Evolutionary conservation across 1,284 basidiomycete species (phyloP).

Genomic region (Tremellales sp.): DNA sequence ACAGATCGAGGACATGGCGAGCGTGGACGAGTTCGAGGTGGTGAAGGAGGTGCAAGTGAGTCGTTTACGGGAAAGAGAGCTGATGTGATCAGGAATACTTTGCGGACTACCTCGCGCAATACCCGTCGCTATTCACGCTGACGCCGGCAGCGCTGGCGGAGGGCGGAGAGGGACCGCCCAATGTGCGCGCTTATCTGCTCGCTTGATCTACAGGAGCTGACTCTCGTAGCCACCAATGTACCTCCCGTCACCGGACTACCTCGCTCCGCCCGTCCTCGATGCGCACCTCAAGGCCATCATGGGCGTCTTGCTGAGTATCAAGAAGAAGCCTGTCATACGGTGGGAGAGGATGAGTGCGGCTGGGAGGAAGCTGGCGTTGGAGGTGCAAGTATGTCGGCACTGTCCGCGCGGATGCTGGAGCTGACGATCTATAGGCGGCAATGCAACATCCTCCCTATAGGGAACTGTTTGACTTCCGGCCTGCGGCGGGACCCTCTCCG

Average conservation of each 20-base stretch:
- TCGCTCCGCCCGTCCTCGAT: constrained; percentile 63
- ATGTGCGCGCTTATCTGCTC: constrained; percentile 27
- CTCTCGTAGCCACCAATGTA: constrained; percentile 43
- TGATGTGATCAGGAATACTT: constrained; percentile 73
- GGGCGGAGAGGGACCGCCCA: constrained; percentile 46
- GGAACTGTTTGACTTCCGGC: constrained; percentile 55
- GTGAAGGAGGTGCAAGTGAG: constrained; percentile 92
- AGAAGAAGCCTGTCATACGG: constrained; percentile 87
- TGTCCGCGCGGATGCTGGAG: constrained; percentile 11
- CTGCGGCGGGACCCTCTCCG: constrained; percentile 52
- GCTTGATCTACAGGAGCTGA: neutral
- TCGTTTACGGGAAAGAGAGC: constrained; percentile 4
- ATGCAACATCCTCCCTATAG: constrained; percentile 49
- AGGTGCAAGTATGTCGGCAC: constrained; percentile 65
- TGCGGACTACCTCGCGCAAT: constrained; percentile 84
- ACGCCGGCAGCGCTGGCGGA: constrained; percentile 57
- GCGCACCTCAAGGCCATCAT: constrained; percentile 76
- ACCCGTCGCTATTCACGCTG: constrained; percentile 83
- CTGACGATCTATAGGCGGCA: constrained; percentile 19
- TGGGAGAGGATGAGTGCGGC: constrained; percentile 92
- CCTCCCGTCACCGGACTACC: constrained; percentile 57
- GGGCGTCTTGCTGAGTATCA: constrained; percentile 85
- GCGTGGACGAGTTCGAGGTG: constrained; percentile 92
- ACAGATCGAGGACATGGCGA: constrained; percentile 87
- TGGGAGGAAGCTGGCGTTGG: constrained; percentile 82